Base-by-base conservation (phyloP, 805 yeast genomes). In the Suhomyces vadensis region DNA sequence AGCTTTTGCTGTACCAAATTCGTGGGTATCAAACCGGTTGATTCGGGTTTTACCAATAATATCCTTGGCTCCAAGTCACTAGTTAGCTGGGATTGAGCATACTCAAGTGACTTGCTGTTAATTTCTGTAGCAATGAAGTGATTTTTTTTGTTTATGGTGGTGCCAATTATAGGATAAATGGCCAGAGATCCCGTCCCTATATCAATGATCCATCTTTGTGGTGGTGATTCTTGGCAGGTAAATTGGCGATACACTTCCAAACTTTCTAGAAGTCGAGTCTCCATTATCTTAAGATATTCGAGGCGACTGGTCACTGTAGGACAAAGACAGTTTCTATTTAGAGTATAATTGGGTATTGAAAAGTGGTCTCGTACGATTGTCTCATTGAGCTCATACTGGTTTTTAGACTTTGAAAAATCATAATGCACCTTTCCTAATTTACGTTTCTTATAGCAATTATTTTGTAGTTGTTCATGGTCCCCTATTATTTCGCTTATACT, bases 141-240 rank as follows among this genome's bases (percentile, higher is more conserved):
- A 20, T 33, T 39, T 5, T 11, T 23, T 3, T 27, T 17, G 31
- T 27, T n/a, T 37, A 42, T 14, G 6, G 9, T 29, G 3, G 17
- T 41, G 5, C 53, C 58, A 6, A 56, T 27, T 2, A 56, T 33
- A 5, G 58, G 52, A 27, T 54, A 56, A 5, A 56, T 43, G 13
- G 51, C 40, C 10, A 58, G 53, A 3, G 61, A 47, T 3, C 61
- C 61, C 7, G 60, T 55, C 1, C 61, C 61, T 6, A 56, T 48
- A 38, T 56, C 60, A 7, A 56, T 31, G 6, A 44, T 33, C 46
- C 47, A 45, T 8, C 41, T 14, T 10, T 22, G 26, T 9, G 16
- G 13, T 13, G 27, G 31, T 10, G 23, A 7, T 22, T 22, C 10
- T 13, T 22, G 25, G 25, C 23, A 35, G 29, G 6, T 38, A 26